These are phyloP conservation scores for Xylogone sp. DNA, from an alignment of 2,329 filamentous ascomycete genomes.

Conservation along the genomic window DNA sequence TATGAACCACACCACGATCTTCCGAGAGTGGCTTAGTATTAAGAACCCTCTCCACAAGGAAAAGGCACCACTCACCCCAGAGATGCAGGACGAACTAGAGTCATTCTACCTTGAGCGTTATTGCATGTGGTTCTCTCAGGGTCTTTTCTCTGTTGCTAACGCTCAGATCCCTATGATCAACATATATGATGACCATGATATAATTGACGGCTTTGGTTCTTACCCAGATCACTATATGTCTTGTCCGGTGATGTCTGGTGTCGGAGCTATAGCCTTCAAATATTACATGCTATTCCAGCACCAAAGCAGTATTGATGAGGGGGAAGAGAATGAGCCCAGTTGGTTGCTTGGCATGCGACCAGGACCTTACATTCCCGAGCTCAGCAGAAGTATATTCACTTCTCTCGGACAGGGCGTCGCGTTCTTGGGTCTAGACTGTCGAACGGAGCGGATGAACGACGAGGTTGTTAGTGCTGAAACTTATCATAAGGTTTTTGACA, in stretches of 20 bases:
- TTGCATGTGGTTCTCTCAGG: slow-evolving; percentile 93
- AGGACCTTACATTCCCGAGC: slow-evolving; percentile 87
- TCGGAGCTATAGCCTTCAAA: slow-evolving; percentile 92
- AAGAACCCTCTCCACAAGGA: slow-evolving; percentile 79
- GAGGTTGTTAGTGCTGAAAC: slow-evolving; percentile 77
- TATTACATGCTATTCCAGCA: slow-evolving; percentile 99
- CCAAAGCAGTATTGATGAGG: slow-evolving; percentile 80
- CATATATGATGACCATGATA: slow-evolving; percentile 94
- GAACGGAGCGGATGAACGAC: slow-evolving; percentile 83
- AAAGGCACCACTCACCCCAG: slow-evolving; percentile 68
- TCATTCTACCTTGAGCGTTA: slow-evolving; percentile 85
- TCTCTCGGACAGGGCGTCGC: slow-evolving; percentile 74
- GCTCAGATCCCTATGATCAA: slow-evolving; percentile 98
- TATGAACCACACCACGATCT: slow-evolving; percentile 69
- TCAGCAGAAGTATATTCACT: slow-evolving; percentile 83
- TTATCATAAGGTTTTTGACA: slow-evolving; percentile 82
- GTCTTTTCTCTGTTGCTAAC: slow-evolving; percentile 86
- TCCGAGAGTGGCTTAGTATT: slow-evolving; percentile 80
- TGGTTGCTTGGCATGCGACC: slow-evolving; percentile 79
- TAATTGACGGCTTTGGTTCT: slow-evolving; percentile 88
- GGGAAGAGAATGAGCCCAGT: slow-evolving; percentile 78
- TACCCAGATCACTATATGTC: slow-evolving; percentile 92
- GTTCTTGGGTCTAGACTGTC: slow-evolving; percentile 83
- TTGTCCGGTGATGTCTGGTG: slow-evolving; percentile 81
- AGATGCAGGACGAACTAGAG: slow-evolving; percentile 87